phyloP scores from a whole-genome alignment of 2,329 filamentous ascomycete genomes.

The Leptographium lundbergii region DNA sequence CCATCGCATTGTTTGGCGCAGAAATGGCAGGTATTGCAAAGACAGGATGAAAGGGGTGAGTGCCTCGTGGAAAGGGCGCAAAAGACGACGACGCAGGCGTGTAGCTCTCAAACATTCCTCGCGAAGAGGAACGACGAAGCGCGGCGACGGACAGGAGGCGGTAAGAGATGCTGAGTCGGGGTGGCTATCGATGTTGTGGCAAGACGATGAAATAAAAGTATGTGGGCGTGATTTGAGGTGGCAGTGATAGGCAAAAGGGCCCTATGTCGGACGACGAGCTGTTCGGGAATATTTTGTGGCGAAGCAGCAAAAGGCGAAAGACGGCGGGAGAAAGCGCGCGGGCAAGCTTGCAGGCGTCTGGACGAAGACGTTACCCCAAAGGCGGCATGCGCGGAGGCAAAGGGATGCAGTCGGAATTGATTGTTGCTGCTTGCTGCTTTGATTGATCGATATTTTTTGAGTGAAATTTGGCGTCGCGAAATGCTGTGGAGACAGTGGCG shows the following conservation, averaged over 20 bases:
- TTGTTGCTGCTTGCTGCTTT: neutral
- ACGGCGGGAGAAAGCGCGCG: no score
- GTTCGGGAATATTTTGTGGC: no score
- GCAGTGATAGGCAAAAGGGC: no score
- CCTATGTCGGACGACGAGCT: no score
- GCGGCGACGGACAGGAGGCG: no score
- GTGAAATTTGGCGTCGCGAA: constrained; percentile 6
- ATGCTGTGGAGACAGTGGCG: constrained; percentile 5
- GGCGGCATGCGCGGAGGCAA: neutral
- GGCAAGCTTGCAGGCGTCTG: no score
- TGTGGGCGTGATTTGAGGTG: no score
- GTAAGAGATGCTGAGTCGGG: no score
- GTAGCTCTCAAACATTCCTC: neutral
- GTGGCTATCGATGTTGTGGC: neutral
- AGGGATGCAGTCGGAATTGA: neutral
- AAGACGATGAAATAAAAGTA: neutral
- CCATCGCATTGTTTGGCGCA: constrained; percentile 27
- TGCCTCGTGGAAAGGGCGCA: neutral
- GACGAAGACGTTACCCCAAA: neutral
- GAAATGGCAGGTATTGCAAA: constrained; percentile 13
- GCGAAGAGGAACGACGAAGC: neutral
- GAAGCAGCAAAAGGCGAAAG: neutral
- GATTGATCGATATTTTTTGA: neutral
- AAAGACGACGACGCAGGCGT: neutral
- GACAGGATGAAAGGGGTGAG: neutral